Evolutionary conservation across 164 flowering plant species (phyloP).

Genomic region (Chloranthus sessilifolius): DNA sequence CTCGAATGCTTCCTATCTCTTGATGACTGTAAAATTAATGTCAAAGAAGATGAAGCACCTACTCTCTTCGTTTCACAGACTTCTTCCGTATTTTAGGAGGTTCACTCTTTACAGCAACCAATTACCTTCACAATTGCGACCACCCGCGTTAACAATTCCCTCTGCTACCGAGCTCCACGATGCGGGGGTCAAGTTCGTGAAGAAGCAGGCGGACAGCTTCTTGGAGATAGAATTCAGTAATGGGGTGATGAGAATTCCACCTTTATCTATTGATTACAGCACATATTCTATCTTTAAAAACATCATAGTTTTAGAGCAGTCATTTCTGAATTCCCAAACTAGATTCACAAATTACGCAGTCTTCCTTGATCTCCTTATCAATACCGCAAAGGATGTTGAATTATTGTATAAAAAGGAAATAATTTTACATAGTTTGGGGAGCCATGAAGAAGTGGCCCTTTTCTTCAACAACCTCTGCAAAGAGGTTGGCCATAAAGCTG

Average conservation of each 20-base stretch:
- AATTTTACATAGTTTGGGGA: slow-evolving; percentile 77
- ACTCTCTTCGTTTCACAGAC: too few relatives aligned
- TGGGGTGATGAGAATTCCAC: slow-evolving; percentile 51
- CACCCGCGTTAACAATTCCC: slow-evolving; percentile 50
- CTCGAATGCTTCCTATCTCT: neutral
- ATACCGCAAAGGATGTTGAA: slow-evolving; percentile 67
- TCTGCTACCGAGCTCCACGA: slow-evolving; percentile 39
- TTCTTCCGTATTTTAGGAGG: too few relatives aligned
- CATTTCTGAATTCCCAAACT: slow-evolving; percentile 57
- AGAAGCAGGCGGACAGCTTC: slow-evolving; percentile 61
- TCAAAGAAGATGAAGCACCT: neutral
- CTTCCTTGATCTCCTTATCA: slow-evolving; percentile 74
- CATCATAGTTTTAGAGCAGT: slow-evolving; percentile 75
- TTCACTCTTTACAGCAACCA: too few relatives aligned
- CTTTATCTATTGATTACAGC: slow-evolving; percentile 64
- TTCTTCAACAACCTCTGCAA: slow-evolving; percentile 67
- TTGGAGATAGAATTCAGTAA: slow-evolving; percentile 65
- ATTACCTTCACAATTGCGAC: too few relatives aligned
- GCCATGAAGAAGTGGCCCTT: slow-evolving; percentile 67
- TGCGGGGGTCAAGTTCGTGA: slow-evolving; percentile 48
- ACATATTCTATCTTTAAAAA: slow-evolving; percentile 74
- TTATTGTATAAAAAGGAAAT: slow-evolving; percentile 70
- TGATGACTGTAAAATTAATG: neutral
- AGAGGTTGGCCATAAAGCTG: slow-evolving; percentile 74
- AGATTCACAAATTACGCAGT: slow-evolving; percentile 72